Percentiles rank a stretch among this genome's conserved stretches.
Evolutionary conservation across 345 rosid species (phyloP).

Genomic region (Combretum micranthum): DNA sequence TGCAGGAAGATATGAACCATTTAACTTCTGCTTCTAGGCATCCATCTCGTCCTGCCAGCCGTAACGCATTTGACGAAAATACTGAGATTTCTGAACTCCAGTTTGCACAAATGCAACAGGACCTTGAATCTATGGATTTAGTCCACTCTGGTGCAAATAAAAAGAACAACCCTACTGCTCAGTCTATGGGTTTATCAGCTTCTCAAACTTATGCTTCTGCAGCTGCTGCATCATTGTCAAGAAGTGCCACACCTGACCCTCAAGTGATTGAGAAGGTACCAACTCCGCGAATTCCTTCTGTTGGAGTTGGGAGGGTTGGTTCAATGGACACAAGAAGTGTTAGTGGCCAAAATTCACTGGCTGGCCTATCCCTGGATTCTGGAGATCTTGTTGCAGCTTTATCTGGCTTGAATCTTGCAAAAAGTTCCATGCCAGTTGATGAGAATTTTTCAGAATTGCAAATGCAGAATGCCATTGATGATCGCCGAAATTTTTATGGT

Average conservation of each 20-base stretch:
- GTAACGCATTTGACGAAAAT: conserved; percentile 40
- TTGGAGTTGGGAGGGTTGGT: conserved; percentile 44
- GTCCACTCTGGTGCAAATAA: conserved; percentile 25
- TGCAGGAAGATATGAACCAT: conserved; percentile 51
- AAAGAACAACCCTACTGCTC: conserved; percentile 19
- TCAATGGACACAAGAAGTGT: conserved; percentile 40
- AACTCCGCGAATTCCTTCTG: conserved; percentile 50
- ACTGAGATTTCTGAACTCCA: conserved; percentile 37
- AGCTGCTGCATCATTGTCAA: conserved; percentile 49
- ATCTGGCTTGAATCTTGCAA: conserved; percentile 50
- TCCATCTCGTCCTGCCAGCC: conserved; percentile 54
- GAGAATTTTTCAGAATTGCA: conserved; percentile 26
- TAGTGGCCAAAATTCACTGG: conserved; percentile 20
- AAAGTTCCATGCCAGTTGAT: conserved; percentile 26
- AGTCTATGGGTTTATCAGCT: conserved; percentile 31
- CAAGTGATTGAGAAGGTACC: conserved; percentile 51
- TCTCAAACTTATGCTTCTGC: conserved; percentile 56
- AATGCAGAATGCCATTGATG: conserved; percentile 26
- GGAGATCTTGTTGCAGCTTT: conserved; percentile 13
- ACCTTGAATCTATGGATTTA: conserved; percentile 31
- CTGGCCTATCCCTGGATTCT: no score
- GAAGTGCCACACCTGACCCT: conserved; percentile 61
- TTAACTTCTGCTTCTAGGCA: conserved; percentile 33
- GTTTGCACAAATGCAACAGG: conserved; percentile 31
- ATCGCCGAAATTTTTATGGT: conserved; percentile 26